These are phyloP conservation scores for Salix exigua DNA, from an alignment of 345 rosid species.

Conservation along the genomic window DNA sequence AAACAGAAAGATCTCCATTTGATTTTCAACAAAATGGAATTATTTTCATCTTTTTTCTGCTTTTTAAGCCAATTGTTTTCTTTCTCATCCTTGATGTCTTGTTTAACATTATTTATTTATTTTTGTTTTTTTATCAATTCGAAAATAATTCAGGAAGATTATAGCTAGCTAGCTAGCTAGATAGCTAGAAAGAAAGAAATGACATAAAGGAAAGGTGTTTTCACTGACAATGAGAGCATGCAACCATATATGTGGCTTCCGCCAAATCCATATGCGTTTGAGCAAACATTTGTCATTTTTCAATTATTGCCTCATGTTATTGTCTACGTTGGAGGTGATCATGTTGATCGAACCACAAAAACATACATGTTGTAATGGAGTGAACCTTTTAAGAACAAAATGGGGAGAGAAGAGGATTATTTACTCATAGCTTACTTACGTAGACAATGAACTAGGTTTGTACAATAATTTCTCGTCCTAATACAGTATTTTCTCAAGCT, in stretches of 20 bases:
- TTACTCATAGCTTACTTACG: too few relatives aligned
- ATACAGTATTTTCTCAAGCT: too few relatives aligned
- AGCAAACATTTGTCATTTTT: slow-evolving; percentile 7
- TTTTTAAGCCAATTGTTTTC: too few relatives aligned
- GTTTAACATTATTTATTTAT: neutral
- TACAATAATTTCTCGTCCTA: too few relatives aligned
- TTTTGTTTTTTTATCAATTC: neutral
- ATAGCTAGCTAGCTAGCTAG: too few relatives aligned
- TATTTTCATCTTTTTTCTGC: too few relatives aligned
- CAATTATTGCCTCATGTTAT: slow-evolving; percentile 2
- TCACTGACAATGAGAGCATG: too few relatives aligned
- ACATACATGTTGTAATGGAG: neutral
- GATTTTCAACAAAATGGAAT: too few relatives aligned
- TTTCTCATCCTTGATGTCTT: too few relatives aligned
- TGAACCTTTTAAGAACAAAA: neutral
- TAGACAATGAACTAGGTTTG: too few relatives aligned
- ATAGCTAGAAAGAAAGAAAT: neutral
- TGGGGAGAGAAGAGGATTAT: neutral
- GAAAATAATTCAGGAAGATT: neutral
- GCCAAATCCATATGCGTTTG: neutral
- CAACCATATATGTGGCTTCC: neutral
- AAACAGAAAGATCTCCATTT: too few relatives aligned
- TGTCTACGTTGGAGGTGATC: neutral
- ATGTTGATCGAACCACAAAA: neutral
- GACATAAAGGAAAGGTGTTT: neutral